These are phyloP conservation scores for Solanum sejunctum DNA, from an alignment of 257 asterid genomes.

Conservation along the genomic window DNA sequence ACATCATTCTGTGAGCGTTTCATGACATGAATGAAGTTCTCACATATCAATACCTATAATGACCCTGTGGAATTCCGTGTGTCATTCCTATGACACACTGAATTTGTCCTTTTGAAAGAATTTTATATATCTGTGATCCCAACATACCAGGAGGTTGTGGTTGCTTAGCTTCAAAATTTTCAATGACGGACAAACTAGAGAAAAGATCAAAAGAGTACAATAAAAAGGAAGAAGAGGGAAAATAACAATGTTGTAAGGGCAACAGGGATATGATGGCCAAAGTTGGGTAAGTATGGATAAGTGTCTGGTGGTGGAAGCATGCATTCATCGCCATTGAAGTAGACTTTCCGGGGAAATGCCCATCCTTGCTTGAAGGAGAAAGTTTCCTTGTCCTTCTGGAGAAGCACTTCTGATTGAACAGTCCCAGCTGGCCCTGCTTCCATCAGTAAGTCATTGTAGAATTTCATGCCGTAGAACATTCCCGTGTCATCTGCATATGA, in stretches of 20 bases:
- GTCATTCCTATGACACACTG: background rate
- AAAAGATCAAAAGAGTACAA: constrained; percentile 20
- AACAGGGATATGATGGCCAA: constrained; percentile 24
- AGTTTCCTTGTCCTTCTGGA: constrained; percentile 59
- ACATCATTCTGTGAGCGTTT: background rate
- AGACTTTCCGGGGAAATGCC: constrained; percentile 85
- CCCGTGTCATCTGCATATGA: constrained; percentile 80
- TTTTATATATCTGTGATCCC: background rate
- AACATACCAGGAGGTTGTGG: background rate
- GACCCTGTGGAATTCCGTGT: background rate
- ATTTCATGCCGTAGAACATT: constrained; percentile 85
- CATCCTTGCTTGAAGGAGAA: constrained; percentile 77
- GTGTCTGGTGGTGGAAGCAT: constrained; percentile 79
- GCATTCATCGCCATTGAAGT: constrained; percentile 88
- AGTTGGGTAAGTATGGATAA: constrained; percentile 72
- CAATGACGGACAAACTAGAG: constrained; percentile 1
- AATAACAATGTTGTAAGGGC: constrained; percentile 9
- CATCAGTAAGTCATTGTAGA: constrained; percentile 74
- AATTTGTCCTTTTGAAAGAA: background rate
- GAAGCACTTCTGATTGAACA: constrained; percentile 68
- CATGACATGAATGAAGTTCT: background rate
- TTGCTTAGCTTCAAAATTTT: constrained; percentile 16
- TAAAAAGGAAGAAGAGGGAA: constrained; percentile 15
- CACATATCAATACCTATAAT: background rate
- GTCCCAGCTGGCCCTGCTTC: constrained; percentile 76